Evolutionary conservation across 2,329 filamentous ascomycete species (phyloP).

Genomic region (Fusarium sp.): DNA sequence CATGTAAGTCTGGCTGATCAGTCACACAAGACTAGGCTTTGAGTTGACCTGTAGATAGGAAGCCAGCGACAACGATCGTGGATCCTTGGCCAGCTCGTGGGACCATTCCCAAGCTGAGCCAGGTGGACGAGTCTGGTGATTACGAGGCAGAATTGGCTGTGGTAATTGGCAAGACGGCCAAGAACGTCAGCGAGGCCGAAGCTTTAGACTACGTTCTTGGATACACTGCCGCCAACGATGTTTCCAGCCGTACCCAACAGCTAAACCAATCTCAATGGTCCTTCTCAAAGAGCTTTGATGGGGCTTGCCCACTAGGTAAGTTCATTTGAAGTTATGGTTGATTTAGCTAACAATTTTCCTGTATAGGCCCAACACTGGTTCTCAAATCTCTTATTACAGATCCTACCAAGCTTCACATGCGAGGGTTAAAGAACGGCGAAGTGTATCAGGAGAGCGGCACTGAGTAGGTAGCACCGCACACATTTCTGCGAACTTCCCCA

Average conservation of each 20-base stretch:
- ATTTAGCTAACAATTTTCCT: neutral
- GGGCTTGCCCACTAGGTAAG: conserved; percentile 58
- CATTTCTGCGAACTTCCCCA: too few relatives aligned
- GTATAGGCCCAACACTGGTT: conserved; percentile 72
- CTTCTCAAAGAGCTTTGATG: conserved; percentile 68
- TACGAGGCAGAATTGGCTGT: conserved; percentile 69
- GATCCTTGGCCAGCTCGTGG: conserved; percentile 63
- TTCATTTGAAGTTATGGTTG: neutral
- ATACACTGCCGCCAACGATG: conserved; percentile 71
- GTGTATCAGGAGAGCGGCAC: conserved; percentile 37
- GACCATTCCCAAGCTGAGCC: conserved; percentile 59
- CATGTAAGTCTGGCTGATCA: conserved; percentile 47
- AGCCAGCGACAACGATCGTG: conserved; percentile 62
- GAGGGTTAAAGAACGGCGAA: conserved; percentile 64
- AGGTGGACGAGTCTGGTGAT: conserved; percentile 63
- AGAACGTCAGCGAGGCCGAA: conserved; percentile 65
- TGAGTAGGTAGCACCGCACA: conserved; percentile 41
- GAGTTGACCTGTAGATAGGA: conserved; percentile 42
- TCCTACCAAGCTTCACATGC: conserved; percentile 63
- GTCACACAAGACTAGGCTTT: neutral
- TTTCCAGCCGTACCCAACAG: conserved; percentile 54
- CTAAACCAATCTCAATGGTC: conserved; percentile 43
- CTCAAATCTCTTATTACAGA: conserved; percentile 64
- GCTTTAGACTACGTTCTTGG: conserved; percentile 69
- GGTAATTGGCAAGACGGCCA: conserved; percentile 59